phyloP scores from a whole-genome alignment of 768 basidiomycete genomes.

The Lactifluus piperatus region DNA sequence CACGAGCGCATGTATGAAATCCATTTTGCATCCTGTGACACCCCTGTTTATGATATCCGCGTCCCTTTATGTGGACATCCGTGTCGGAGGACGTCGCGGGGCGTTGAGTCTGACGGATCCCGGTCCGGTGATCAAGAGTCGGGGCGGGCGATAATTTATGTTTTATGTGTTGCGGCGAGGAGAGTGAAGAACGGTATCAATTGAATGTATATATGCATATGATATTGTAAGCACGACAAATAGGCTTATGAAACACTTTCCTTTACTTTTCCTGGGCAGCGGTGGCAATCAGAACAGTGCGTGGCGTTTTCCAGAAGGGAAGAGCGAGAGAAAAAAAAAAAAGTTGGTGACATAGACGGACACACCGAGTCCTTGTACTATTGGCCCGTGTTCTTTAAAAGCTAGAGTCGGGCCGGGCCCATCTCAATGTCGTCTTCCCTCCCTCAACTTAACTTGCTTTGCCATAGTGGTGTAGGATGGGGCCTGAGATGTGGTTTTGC shows the following conservation, averaged over 20 bases:
- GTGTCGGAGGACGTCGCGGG: conserved; percentile 7
- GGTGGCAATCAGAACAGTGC: conserved; percentile 6
- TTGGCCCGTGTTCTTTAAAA: not conserved
- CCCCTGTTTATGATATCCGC: not conserved
- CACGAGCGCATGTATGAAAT: too few relatives aligned
- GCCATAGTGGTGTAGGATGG: too few relatives aligned
- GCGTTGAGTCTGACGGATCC: not conserved
- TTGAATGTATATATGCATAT: not conserved
- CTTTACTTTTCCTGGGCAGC: not conserved
- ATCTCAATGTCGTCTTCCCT: too few relatives aligned
- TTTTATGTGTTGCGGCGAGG: not conserved
- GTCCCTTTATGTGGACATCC: not conserved
- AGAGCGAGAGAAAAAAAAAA: not conserved
- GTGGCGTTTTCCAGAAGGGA: conserved; percentile 1
- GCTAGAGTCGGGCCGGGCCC: not conserved
- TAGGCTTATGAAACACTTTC: not conserved
- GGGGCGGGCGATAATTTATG: too few relatives aligned
- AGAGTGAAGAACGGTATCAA: not conserved
- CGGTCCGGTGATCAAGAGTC: not conserved
- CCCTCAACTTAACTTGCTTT: too few relatives aligned
- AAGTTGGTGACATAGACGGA: not conserved
- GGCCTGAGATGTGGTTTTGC: too few relatives aligned
- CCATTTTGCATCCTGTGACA: not conserved
- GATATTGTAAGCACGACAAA: conserved; percentile 5
- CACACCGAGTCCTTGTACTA: not conserved